Evolutionary conservation across 1,284 basidiomycete genomes (phyloP), one percentile per base, ranked within the genome.

Genomic region (Laetiporus sulphureus): DNA sequence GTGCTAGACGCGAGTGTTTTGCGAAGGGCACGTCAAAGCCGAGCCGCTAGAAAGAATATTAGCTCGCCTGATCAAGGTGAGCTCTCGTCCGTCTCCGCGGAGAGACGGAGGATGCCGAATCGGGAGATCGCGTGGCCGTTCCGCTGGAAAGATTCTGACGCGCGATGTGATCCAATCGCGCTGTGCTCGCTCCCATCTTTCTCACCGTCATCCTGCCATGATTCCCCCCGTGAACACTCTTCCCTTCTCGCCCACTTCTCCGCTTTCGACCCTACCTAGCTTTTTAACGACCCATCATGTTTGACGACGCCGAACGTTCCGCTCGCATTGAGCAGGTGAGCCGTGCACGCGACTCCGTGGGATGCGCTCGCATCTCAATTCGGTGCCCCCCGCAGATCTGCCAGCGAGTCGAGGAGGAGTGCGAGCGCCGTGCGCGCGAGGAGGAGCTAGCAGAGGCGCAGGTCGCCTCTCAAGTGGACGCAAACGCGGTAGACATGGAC

Each of bases 401-500:
- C 47, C 45, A 50, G 45, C 54, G 52, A 34, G 54, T 57, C 30
- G 55, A 57, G 36, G 46, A 54, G 40, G 55, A 55, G 47, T 52
- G 40, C 42, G 54, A 48, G 29, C 50, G 52, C 11, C 53, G 55
- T 36, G 55, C 55, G 5, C 45, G 41, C 21, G 47, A 27, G 18
- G 36, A 38, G 3, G 47, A 25, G 25, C 29, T 13, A n/a, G 44
- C 36, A 12, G 48, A 51, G 38, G 38, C 41, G 18, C 43, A 43
- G 25, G 46, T 47, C 15, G 32, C 40, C 3, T 25, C 35, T 16
- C 49, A 40, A 33, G 35, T 30, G 45, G 38, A 40, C 36, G 30
- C 41, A 34, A 38, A 33, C 32, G 42, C 46, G 29, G 35, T 27
- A 39, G 35, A 32, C 38, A 13, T 33, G 19, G 21, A 36, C 35